phyloP scores from a whole-genome alignment of 164 flowering plant genomes.

The Nelumbo lutea region DNA sequence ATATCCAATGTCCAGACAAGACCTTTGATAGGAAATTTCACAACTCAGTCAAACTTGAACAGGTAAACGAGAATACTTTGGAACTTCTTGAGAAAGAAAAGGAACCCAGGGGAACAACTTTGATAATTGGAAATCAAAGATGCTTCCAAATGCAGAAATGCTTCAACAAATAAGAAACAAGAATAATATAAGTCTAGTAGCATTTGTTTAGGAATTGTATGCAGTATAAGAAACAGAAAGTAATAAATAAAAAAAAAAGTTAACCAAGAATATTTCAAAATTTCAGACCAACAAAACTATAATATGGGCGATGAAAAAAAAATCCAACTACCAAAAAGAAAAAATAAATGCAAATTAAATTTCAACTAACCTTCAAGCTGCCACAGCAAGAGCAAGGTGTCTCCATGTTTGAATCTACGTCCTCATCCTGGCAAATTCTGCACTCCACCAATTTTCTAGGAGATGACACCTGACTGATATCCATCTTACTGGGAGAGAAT shows the following conservation, averaged over 20 bases:
- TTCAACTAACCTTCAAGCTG: constrained; percentile 71
- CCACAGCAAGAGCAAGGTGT: constrained; percentile 82
- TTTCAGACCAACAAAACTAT: too few species aligned
- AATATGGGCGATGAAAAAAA: too few species aligned
- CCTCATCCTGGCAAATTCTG: constrained; percentile 92
- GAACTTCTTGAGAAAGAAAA: neutral
- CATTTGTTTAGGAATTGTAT: too few species aligned
- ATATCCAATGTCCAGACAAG: neutral
- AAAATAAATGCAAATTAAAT: too few species aligned
- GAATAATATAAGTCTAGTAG: neutral
- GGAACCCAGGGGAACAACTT: neutral
- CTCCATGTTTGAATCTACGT: constrained; percentile 68
- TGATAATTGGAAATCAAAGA: neutral
- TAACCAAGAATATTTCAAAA: too few species aligned
- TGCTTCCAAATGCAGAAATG: neutral
- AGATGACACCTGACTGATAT: constrained; percentile 20
- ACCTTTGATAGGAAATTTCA: too few species aligned
- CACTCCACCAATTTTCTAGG: constrained; percentile 49
- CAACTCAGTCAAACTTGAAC: neutral
- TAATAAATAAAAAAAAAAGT: too few species aligned
- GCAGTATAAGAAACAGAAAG: too few species aligned
- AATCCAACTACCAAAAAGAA: too few species aligned
- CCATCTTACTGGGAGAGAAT: constrained; percentile 26
- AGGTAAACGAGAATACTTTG: neutral
- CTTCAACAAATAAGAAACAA: neutral